A percentile compares a stretch with the other conserved stretches of the same genome.
Evolutionary conservation across 2,329 filamentous ascomycete species (phyloP).

Genomic region (Penicillium verrucosum): DNA sequence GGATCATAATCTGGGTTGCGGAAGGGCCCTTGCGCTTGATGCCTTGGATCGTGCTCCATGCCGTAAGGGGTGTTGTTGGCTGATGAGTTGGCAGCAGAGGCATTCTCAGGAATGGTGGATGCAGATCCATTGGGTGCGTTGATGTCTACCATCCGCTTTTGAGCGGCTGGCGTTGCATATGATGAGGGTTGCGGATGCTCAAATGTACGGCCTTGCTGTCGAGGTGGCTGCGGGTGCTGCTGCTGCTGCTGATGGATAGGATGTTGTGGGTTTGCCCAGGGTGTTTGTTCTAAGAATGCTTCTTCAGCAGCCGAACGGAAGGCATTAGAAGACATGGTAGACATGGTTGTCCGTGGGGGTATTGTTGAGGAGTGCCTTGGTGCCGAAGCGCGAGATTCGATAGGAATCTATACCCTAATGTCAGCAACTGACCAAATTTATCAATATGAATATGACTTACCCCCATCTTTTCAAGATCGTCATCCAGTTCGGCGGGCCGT

Average conservation of each 20-base stretch:
- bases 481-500: slow-evolving; percentile 70
- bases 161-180: slow-evolving; percentile 44
- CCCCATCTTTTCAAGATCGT: slow-evolving; percentile 84
- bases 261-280: slow-evolving; percentile 89
- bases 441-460: slow-evolving; percentile 54
- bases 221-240: slow-evolving; percentile 41
- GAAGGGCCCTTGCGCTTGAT: slow-evolving; percentile 24
- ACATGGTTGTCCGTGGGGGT: slow-evolving; percentile 30
- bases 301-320: slow-evolving; percentile 64
- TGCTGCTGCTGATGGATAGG: slow-evolving; percentile 61
- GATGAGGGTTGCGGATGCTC: slow-evolving; percentile 36
- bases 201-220: slow-evolving; percentile 32
- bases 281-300: slow-evolving; percentile 82
- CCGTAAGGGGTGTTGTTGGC: slow-evolving; percentile 45
- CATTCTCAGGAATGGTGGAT: slow-evolving; percentile 46
- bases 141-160: slow-evolving; percentile 44
- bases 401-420: slow-evolving; percentile 24
- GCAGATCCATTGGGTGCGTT: slow-evolving; percentile 46
- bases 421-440: slow-evolving; percentile 5
- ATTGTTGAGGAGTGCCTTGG: slow-evolving; percentile 26
- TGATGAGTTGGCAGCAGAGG: slow-evolving; percentile 42
- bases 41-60: slow-evolving; percentile 33
- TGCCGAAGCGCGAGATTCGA: slow-evolving; percentile 26
- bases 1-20: slow-evolving; percentile 34
- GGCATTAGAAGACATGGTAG: slow-evolving; percentile 34